Percentiles rank a stretch among this genome's conserved stretches.
These are phyloP conservation scores for Limonomyces culmigenus DNA, from an alignment of 1,284 basidiomycete species.

Conservation along the genomic window DNA sequence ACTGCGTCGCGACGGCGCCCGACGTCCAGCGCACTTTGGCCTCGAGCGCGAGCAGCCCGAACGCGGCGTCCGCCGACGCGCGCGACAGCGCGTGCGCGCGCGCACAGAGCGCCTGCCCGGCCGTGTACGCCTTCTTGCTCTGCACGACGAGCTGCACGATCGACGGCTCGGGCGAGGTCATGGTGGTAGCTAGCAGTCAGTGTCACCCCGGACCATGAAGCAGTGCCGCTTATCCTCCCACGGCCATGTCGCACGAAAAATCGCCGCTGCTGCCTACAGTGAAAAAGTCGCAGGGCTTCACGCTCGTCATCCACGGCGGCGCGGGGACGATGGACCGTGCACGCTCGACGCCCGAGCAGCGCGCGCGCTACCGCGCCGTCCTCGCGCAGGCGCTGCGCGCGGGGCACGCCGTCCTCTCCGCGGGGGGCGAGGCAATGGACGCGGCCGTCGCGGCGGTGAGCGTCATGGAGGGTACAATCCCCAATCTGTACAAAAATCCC, in stretches of 20 bases:
- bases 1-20: conserved; percentile 54
- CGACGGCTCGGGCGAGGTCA: no score
- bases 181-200: no score
- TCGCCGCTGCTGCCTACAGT: conserved; percentile 1
- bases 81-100: conserved; percentile 41
- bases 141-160: conserved; percentile 59
- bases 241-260: conserved; percentile 3
- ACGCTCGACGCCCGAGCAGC: conserved; percentile 45
- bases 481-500: no score
- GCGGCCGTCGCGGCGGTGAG: conserved; percentile 64
- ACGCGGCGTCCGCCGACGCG: conserved; percentile 38
- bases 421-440: conserved; percentile 67
- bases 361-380: conserved; percentile 36
- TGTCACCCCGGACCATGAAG: neutral
- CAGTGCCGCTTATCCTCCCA: neutral
- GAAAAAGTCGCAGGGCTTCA: no score
- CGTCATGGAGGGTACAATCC: conserved; percentile 51
- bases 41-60: conserved; percentile 59
- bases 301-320: conserved; percentile 64
- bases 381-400: conserved; percentile 37
- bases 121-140: conserved; percentile 64
- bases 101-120: conserved; percentile 55
- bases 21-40: conserved; percentile 63
- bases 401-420: conserved; percentile 43
- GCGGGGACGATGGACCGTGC: conserved; percentile 47